Base-by-base conservation (phyloP, 2,329 filamentous ascomycete species). In the Alternaria consortialis region DNA sequence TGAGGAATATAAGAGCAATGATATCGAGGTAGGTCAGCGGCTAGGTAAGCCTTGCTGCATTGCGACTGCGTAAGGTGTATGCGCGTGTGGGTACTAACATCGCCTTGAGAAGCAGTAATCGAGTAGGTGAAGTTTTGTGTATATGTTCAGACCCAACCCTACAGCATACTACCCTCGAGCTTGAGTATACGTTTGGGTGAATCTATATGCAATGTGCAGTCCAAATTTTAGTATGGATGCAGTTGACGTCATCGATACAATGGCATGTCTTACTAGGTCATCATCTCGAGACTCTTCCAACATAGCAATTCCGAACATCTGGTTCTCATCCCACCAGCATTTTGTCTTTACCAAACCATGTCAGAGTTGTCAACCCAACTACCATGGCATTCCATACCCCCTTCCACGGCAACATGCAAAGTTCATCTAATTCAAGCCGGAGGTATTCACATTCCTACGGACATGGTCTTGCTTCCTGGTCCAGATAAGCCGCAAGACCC, bases 381-480 rank as follows among this genome's bases (percentile, higher is more conserved):
- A 7, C 64, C 67, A 52, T 77, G 72, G 74, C 69, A 75, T 40
- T 43, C 66, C 3, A 73, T 77, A 15, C 74, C 75, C 7, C 47
- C 64, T 1, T 64, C 60, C 20, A 53, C 44, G 13, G 54, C 65
- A 58, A 74, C 66, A 58, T 76, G 73, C 64, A 72, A 67, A 55
- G 71, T 77, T n/a, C 57, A 73, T 50, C 69, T 77, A 20, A 70
- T 77, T n/a, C 72, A 77, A 66, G 77, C 74, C 15, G 75, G 77
- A 15, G 65, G 81, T 23, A 71, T 85, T 32, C 81, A 80, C 25
- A 77, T 85, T 5, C 83, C 83, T 1, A 77, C 82, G 52, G 69
- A 74, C n/a, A 72, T 82, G 43, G 83, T 83, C 61, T 72, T 85
- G 8, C 78, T 82, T 4, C 80, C 81, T 2, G 80, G 81, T 2